Evolutionary conservation across 2,329 filamentous ascomycete genomes (phyloP).

Genomic region (Colletotrichum paranaense): DNA sequence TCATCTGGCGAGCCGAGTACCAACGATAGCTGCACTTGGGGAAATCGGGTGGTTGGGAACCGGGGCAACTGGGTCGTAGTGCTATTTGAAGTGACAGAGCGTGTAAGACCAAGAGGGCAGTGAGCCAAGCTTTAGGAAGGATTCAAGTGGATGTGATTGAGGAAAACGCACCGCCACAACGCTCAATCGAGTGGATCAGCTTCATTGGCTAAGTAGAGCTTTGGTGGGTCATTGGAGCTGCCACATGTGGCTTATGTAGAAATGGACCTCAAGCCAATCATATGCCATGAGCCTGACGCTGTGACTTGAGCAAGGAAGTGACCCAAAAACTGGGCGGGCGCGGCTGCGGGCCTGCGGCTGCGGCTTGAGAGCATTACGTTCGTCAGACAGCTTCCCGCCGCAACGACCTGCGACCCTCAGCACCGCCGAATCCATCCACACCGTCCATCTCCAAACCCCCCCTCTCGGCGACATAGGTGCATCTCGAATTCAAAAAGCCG

Average conservation of each 20-base stretch:
- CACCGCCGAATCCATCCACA: constrained; percentile 24
- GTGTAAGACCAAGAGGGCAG: background rate
- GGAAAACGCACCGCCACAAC: constrained; percentile 19
- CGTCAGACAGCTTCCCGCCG: constrained; percentile 30
- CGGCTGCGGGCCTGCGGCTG: constrained; percentile 29
- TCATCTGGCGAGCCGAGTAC: background rate
- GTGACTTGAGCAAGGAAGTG: constrained; percentile 32
- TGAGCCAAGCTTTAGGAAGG: constrained; percentile 3
- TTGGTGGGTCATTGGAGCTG: constrained; percentile 9
- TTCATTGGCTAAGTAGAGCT: constrained; percentile 15
- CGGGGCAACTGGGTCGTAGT: constrained; percentile 10
- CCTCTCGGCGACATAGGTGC: constrained; percentile 29
- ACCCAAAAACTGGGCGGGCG: constrained; percentile 19
- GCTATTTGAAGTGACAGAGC: constrained; percentile 6
- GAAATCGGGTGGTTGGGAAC: constrained; percentile 24
- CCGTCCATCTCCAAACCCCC: constrained; percentile 8
- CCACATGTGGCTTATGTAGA: constrained; percentile 23
- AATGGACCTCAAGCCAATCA: constrained; percentile 23
- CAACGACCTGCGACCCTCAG: constrained; percentile 26
- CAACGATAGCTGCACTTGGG: constrained; percentile 5
- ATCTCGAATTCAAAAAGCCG: constrained; percentile 28
- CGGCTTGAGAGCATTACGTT: constrained; percentile 21
- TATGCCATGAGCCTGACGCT: constrained; percentile 18
- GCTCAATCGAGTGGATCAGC: background rate
- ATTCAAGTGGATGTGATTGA: background rate